Evolutionary conservation across 169 alveolate genomes (phyloP).

Genomic region (Cryptosporidium xiaoi): DNA sequence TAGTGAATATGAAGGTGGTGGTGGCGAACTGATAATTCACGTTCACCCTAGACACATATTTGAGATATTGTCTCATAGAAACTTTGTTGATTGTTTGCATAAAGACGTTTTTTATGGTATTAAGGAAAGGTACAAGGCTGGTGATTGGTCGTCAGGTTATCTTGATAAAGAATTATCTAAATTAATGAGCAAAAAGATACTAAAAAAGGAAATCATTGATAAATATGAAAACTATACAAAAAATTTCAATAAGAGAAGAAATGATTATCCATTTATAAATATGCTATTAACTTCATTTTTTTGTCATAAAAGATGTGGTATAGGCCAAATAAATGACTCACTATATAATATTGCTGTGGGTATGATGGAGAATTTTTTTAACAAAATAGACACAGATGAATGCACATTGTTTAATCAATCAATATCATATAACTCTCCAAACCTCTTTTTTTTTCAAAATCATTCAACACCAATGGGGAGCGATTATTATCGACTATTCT

Average conservation of each 20-base stretch:
- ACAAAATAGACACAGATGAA: neutral
- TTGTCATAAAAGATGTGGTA: slow-evolving; percentile 12
- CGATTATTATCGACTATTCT: neutral
- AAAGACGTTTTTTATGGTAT: neutral
- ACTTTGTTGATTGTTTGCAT: neutral
- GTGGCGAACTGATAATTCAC: slow-evolving; percentile 49
- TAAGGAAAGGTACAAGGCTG: neutral
- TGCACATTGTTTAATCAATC: neutral
- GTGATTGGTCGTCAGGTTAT: slow-evolving; percentile 59
- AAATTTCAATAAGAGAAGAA: neutral
- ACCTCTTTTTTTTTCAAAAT: slow-evolving; percentile 19
- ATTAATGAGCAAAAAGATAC: neutral
- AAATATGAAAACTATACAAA: neutral
- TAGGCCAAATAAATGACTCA: neutral
- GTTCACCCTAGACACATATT: slow-evolving; percentile 33
- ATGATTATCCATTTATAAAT: slow-evolving; percentile 13
- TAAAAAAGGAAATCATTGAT: neutral
- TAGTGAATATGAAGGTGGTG: slow-evolving; percentile 6
- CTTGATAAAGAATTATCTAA: neutral
- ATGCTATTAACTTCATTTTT: neutral
- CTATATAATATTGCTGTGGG: slow-evolving; percentile 2
- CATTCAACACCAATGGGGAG: slow-evolving; percentile 3
- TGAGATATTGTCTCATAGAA: slow-evolving; percentile 21
- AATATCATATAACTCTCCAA: slow-evolving; percentile 7
- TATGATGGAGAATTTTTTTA: neutral